A percentile compares a stretch with the other conserved stretches of the same genome.
These are phyloP conservation scores for Quercus cerris DNA, from an alignment of 306 rosid genomes.

Conservation along the genomic window DNA sequence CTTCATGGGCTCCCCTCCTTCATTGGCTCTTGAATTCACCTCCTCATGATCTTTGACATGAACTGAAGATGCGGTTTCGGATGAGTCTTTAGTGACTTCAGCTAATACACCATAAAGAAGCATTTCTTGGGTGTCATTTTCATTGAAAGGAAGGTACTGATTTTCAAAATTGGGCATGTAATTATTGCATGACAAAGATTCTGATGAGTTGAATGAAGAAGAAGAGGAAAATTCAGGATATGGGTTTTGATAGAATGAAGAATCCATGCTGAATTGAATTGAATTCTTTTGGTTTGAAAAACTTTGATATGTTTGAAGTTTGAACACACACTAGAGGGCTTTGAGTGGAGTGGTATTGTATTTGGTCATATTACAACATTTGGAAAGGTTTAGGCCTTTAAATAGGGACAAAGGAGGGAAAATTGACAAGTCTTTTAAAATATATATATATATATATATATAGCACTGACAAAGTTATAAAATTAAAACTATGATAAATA, in stretches of 20 bases:
- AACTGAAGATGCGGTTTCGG: background rate
- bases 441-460: no score
- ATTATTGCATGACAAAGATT: background rate
- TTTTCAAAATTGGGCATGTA: background rate
- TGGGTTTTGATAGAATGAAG: slow-evolving; percentile 19
- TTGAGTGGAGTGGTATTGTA: background rate
- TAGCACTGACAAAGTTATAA: no score
- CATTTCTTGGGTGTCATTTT: slow-evolving; percentile 63
- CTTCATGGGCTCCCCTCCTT: background rate
- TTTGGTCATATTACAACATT: background rate
- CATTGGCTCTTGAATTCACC: slow-evolving; percentile 20
- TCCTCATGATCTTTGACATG: slow-evolving; percentile 23
- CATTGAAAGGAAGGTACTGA: slow-evolving; percentile 50
- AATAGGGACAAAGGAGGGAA: background rate
- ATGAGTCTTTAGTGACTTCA: slow-evolving; percentile 10
- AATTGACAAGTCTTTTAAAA: background rate
- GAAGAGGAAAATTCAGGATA: slow-evolving; percentile 17
- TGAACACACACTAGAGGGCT: background rate
- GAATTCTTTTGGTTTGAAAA: background rate
- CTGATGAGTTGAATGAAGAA: slow-evolving; percentile 20
- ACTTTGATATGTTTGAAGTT: background rate
- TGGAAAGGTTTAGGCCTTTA: background rate
- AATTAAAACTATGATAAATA: background rate
- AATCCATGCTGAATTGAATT: background rate
- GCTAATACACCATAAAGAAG: slow-evolving; percentile 40